Base-by-base conservation (phyloP, 768 basidiomycete genomes). In the Xanthoconium purpureum region DNA sequence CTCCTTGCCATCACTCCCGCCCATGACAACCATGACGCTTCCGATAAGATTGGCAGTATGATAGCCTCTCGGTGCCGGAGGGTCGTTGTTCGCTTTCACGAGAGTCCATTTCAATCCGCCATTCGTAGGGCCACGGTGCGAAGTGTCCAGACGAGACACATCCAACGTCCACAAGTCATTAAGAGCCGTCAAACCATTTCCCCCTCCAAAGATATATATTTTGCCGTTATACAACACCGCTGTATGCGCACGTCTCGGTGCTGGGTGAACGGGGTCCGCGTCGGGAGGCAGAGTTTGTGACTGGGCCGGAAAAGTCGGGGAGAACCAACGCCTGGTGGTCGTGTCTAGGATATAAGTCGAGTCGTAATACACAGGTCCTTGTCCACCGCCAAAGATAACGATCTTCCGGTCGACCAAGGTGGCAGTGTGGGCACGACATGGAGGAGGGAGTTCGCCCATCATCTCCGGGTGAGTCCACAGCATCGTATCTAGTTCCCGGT, bases 201-300 rank as follows among this genome's bases (percentile, higher is more conserved):
- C 94, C n/a, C 95, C 94, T 9, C 94, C 95, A 64, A 96, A 97
- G 5, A 97, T 73, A 77, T 89, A 91, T 0, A 98, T 80, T 66
- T 82, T 87, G 55, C 80, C 78, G 30, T 76, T 74, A 64, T 92
- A 86, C 20, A 84, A 73, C 14, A 94, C 88, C 1, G 91, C 84
- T 0, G 92, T 91, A 70, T 98, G 95, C 2, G 95, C 94, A 29
- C 95, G 84, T 10, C 95, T 84, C 3, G 88, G 84, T 3, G 83
- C 80, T 0, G 90, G 85, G 42, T 71, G 71, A 24, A 67, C 69
- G 20, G 63, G 57, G 9, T 56, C 52, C 0, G 46, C 52, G 0
- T 56, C 50, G 15, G 56, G 52, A 5, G 64, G 51, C 2, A 17
- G 38, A 12, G 52, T 39, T 30, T 61, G 57, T 0, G 53, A 32